Evolutionary conservation across 2,329 filamentous ascomycete species (phyloP).

Genomic region (Drechslerella coelobrocha): DNA sequence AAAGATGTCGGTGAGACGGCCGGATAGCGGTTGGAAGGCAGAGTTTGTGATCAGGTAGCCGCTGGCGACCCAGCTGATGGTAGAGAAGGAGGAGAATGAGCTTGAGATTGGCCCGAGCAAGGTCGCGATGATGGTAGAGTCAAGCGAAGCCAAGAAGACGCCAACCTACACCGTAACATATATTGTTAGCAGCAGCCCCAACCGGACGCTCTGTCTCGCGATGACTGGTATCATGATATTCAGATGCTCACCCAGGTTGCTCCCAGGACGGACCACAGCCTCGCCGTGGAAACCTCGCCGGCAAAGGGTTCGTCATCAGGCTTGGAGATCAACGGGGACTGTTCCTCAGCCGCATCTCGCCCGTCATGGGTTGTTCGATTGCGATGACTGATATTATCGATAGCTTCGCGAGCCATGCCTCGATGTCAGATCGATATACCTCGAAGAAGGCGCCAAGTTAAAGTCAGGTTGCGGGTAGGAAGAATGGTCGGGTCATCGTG

Average conservation of each 20-base stretch:
- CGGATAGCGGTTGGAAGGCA: conserved; percentile 82
- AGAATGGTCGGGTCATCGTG: neutral
- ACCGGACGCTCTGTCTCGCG: no score
- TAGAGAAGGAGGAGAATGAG: conserved; percentile 78
- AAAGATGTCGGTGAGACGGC: conserved; percentile 87
- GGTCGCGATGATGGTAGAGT: conserved; percentile 84
- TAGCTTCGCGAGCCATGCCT: no score
- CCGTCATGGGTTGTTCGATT: neutral
- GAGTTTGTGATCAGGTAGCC: conserved; percentile 89
- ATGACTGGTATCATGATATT: no score
- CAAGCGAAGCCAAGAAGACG: conserved; percentile 59
- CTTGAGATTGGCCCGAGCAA: conserved; percentile 82
- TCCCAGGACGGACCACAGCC: conserved; percentile 41
- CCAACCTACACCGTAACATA: conserved; percentile 12
- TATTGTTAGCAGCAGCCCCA: neutral
- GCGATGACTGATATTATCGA: no score
- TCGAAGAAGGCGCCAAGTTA: neutral
- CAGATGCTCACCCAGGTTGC: conserved; percentile 33
- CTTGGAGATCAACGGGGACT: conserved; percentile 25
- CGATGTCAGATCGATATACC: neutral
- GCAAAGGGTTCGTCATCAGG: conserved; percentile 21
- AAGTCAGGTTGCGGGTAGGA: neutral
- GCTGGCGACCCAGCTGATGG: conserved; percentile 86
- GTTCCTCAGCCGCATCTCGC: conserved; percentile 8
- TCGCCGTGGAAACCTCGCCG: conserved; percentile 43